Conservation (phyloP, 139 green algal genomes). For the Microglena sp. region DNA sequence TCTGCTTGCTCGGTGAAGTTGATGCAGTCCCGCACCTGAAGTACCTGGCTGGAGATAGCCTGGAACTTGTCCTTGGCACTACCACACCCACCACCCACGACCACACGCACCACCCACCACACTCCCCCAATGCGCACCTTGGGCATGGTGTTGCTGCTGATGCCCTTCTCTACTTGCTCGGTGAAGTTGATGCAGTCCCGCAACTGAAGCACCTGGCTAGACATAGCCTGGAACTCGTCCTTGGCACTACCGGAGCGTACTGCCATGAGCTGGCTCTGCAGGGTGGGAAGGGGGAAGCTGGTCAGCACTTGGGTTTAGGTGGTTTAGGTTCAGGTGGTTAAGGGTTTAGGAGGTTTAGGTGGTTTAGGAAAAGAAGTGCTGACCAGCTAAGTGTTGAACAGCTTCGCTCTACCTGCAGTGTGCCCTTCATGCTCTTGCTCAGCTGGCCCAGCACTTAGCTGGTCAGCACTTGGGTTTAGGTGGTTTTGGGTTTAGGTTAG, state of each 20-base stretch:
- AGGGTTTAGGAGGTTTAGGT: too few relatives aligned
- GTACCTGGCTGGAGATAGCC: slow-evolving; percentile 37
- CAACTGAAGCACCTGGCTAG: slow-evolving; percentile 54
- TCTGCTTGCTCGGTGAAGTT: slow-evolving; percentile 7
- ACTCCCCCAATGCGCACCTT: not conserved
- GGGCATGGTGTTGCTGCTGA: not conserved
- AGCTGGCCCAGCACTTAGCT: slow-evolving; percentile 52
- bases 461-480: too few relatives aligned
- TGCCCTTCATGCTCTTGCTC: slow-evolving; percentile 27
- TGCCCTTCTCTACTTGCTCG: not conserved
- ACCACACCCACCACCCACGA: too few relatives aligned
- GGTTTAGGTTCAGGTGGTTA: too few relatives aligned
- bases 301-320: too few relatives aligned
- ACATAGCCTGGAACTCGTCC: slow-evolving; percentile 35
- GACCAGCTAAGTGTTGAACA: too few relatives aligned
- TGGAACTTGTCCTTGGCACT: slow-evolving; percentile 33
- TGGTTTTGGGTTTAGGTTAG: too few relatives aligned
- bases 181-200: slow-evolving; percentile 36
- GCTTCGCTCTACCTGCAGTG: too few relatives aligned
- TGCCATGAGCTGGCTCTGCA: slow-evolving; percentile 26
- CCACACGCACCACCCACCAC: too few relatives aligned
- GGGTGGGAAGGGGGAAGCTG: too few relatives aligned
- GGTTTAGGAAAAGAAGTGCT: too few relatives aligned
- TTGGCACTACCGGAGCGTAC: slow-evolving; percentile 22
- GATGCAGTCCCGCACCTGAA: slow-evolving; percentile 52